Conservation (phyloP, 495 filamentous ascomycete species). For the Pseudomonodictys pantanalensis region DNA sequence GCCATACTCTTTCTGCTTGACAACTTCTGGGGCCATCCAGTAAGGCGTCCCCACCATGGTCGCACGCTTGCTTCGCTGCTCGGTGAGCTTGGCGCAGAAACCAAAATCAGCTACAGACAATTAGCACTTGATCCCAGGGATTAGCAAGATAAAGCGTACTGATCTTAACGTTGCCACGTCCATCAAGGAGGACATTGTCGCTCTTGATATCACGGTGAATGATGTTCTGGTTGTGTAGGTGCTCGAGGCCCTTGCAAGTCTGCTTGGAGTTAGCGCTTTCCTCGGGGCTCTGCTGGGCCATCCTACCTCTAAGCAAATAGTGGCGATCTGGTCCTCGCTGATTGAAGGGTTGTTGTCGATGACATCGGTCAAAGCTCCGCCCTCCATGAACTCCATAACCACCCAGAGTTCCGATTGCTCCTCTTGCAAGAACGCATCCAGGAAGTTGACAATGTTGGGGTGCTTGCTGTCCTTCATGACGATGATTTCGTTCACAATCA, state of each 20-base stretch:
- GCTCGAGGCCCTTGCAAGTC: slow-evolving; percentile 93
- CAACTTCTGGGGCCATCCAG: slow-evolving; percentile 99
- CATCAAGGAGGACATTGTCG: slow-evolving; percentile 94
- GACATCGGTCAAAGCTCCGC: slow-evolving; percentile 93
- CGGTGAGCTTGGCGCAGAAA: slow-evolving; percentile 98
- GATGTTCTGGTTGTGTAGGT: slow-evolving; percentile 91
- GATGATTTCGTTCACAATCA: slow-evolving; percentile 99
- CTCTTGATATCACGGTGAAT: slow-evolving; percentile 99
- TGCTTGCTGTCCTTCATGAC: slow-evolving; percentile 99
- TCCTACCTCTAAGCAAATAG: slow-evolving; percentile 89
- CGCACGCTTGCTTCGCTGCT: slow-evolving; percentile 92
- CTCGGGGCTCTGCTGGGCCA: background rate
- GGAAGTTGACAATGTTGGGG: slow-evolving; percentile 97
- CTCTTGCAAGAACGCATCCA: slow-evolving; percentile 93
- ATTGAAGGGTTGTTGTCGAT: slow-evolving; percentile 94
- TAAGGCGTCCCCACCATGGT: slow-evolving; percentile 99
- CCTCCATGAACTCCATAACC: slow-evolving; percentile 99
- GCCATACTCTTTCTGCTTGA: slow-evolving; percentile 98
- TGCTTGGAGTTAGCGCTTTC: slow-evolving; percentile 41
- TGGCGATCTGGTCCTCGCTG: slow-evolving; percentile 93
- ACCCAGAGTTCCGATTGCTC: slow-evolving; percentile 94
- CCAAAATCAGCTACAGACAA: slow-evolving; percentile 82
- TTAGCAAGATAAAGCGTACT: slow-evolving; percentile 57
- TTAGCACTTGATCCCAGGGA: slow-evolving; percentile 15
- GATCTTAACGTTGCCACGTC: slow-evolving; percentile 94